phyloP scores from a whole-genome alignment of 2,329 filamentous ascomycete species.

The Paecilomyces sp. region DNA sequence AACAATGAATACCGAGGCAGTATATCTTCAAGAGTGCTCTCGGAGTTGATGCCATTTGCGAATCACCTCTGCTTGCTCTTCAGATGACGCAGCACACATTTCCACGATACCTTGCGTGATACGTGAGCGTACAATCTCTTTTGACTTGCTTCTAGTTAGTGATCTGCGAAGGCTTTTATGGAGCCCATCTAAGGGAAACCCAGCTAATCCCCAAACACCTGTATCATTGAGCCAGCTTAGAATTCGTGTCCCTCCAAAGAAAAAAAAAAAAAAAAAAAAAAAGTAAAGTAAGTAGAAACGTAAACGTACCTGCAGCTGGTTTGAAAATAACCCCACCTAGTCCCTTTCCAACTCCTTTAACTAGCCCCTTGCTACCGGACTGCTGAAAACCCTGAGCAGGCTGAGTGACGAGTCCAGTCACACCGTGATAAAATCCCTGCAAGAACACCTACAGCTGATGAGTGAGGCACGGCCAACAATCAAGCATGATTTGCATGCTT shows the following conservation, averaged over 20 bases:
- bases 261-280: background rate
- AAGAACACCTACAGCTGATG: conserved; percentile 26
- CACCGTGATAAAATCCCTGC: conserved; percentile 22
- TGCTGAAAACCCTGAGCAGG: conserved; percentile 23
- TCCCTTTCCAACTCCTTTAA: conserved; percentile 29
- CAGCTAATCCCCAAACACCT: background rate
- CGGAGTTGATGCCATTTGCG: background rate
- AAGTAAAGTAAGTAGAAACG: background rate
- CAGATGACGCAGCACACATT: background rate
- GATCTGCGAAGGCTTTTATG: background rate
- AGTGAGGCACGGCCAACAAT: conserved; percentile 24
- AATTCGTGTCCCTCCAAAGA: background rate
- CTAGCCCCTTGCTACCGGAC: conserved; percentile 23
- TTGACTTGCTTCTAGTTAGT: background rate
- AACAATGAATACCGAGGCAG: no score
- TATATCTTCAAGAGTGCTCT: background rate
- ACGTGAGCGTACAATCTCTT: background rate
- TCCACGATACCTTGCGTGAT: background rate
- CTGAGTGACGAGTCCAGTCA: conserved; percentile 22
- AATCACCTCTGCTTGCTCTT: background rate
- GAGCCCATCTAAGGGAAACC: background rate
- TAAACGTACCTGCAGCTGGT: conserved; percentile 16
- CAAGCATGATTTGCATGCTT: conserved; percentile 23
- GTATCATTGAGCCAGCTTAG: background rate
- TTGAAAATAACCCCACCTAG: conserved; percentile 14